A percentile compares a stretch with the other conserved stretches of the same genome.
Evolutionary conservation across 1,139 yeast genomes (phyloP).

Genomic region (Meyerozyma guilliermondii): DNA sequence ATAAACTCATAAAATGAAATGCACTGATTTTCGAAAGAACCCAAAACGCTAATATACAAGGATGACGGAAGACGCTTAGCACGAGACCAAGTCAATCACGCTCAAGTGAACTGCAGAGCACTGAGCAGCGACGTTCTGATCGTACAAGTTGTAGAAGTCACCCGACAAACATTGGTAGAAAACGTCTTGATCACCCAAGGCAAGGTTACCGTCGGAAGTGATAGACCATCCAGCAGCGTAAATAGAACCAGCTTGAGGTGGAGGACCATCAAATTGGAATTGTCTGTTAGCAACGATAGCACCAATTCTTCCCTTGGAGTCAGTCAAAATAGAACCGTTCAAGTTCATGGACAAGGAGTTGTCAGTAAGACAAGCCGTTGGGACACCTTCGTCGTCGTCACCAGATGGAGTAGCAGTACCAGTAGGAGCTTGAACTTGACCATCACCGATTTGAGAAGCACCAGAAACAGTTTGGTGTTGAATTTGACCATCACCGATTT

Average conservation of each 20-base stretch:
- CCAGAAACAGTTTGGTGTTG: constrained; percentile 22
- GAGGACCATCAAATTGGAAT: constrained; percentile 88
- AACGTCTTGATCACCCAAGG: constrained; percentile 57
- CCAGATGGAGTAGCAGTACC: constrained; percentile 12
- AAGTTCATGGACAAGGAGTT: constrained; percentile 55
- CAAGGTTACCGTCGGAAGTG: constrained; percentile 60
- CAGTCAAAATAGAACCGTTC: constrained; percentile 50
- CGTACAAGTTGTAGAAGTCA: constrained; percentile 77
- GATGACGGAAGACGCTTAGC: constrained; percentile 28
- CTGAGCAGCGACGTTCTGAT: constrained; percentile 59
- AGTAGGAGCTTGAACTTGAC: constrained; percentile 26
- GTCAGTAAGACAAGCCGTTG: constrained; percentile 43
- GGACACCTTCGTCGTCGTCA: constrained; percentile 7
- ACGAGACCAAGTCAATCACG: constrained; percentile 57
- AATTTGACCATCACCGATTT: constrained; percentile 32
- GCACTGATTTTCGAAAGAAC: not conserved
- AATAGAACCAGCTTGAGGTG: constrained; percentile 86
- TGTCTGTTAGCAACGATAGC: constrained; percentile 82
- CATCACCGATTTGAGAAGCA: constrained; percentile 24
- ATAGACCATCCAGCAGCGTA: constrained; percentile 84
- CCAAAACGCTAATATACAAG: constrained; percentile 1
- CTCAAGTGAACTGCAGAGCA: constrained; percentile 62
- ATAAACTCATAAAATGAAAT: constrained; percentile 1
- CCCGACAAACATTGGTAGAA: constrained; percentile 83
- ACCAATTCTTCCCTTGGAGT: constrained; percentile 67